A percentile compares a stretch with the other conserved stretches of the same genome.
phyloP scores from a whole-genome alignment of 2,329 filamentous ascomycete genomes.

The Penicillium sp. region DNA sequence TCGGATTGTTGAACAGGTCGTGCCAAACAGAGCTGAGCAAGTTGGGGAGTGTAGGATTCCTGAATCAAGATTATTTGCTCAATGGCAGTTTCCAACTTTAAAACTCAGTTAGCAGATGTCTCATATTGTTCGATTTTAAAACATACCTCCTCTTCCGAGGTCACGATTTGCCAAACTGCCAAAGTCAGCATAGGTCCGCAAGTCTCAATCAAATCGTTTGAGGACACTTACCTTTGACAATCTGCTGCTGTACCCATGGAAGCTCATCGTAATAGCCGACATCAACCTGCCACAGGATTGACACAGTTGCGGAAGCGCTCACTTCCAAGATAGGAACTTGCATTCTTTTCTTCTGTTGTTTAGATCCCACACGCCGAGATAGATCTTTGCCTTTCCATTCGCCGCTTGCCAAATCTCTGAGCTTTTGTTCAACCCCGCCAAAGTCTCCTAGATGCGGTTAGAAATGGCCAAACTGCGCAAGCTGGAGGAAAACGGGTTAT shows the following conservation, averaged over 20 bases:
- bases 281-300: slow-evolving; percentile 27
- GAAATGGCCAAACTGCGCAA: neutral
- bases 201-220: neutral
- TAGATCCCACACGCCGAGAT: slow-evolving; percentile 2
- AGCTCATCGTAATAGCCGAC: slow-evolving; percentile 17
- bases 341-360: slow-evolving; percentile 5
- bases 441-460: slow-evolving; percentile 1
- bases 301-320: slow-evolving; percentile 7
- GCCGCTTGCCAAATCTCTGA: slow-evolving; percentile 21
- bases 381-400: slow-evolving; percentile 16
- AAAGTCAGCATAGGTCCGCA: neutral
- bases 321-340: slow-evolving; percentile 14
- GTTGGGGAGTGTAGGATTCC: slow-evolving; percentile 1
- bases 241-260: slow-evolving; percentile 16
- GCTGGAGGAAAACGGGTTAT: neutral
- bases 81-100: slow-evolving; percentile 9
- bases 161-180: slow-evolving; percentile 13
- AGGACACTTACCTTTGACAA: slow-evolving; percentile 17
- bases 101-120: neutral
- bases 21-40: slow-evolving; percentile 2
- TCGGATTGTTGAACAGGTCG: slow-evolving; percentile 12
- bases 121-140: no score
- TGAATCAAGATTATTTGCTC: slow-evolving; percentile 12
- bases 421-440: slow-evolving; percentile 11
- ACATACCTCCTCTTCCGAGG: slow-evolving; percentile 5